Base-by-base conservation (phyloP, 2,329 filamentous ascomycete genomes). In the Remersonia thermophila region DNA sequence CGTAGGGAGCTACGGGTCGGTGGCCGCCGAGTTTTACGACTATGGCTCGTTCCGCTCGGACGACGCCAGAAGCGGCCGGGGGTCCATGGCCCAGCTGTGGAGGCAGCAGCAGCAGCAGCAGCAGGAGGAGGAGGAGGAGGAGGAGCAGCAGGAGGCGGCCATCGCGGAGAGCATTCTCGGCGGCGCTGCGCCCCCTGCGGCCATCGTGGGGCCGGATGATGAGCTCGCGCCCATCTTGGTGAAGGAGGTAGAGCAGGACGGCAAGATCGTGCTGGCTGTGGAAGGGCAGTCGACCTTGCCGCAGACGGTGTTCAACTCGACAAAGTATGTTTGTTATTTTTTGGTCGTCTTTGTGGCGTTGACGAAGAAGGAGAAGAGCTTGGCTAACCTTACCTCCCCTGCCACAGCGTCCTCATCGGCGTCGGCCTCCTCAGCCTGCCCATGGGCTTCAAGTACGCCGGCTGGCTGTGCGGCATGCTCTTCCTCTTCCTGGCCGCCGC, bases 241-340 rank as follows among this genome's bases (percentile, higher is more conserved):
- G 36, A 89, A 86, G 61, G 82, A 87, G 56, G 72, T 94, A 10
- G 83, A 93, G 54, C 83, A 91, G 49, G 85, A 91, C 47, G 85
- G 91, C 29, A 85, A 80, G 52, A 73, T 89, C 32, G 75, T 94
- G 38, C 73, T 89, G 48, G 73, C 89, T 2, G 78, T 94, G 2
- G 81, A 93, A 43, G 89, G 89, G 27, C 86, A 93, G 61, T 93
- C 85, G n/a, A 98, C 89, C 1, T 67, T 96, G 12, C 86, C 86
- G 0, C 89, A 96, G 62, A 96, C 89, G 6, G 73, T 95, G 43
- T 93, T 96, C 67, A 98, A 98, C 60, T 93, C 85, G 3, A 89
- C 89, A 55, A 94, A 94, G 61, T 65, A 46, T 42, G 58, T 45
- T 4, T 20, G 12, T n/a, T 23, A 38, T 16, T 4, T 17, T 3